These are phyloP conservation scores for Neonectria ditissima DNA, from an alignment of 2,329 filamentous ascomycete species.

Conservation along the genomic window DNA sequence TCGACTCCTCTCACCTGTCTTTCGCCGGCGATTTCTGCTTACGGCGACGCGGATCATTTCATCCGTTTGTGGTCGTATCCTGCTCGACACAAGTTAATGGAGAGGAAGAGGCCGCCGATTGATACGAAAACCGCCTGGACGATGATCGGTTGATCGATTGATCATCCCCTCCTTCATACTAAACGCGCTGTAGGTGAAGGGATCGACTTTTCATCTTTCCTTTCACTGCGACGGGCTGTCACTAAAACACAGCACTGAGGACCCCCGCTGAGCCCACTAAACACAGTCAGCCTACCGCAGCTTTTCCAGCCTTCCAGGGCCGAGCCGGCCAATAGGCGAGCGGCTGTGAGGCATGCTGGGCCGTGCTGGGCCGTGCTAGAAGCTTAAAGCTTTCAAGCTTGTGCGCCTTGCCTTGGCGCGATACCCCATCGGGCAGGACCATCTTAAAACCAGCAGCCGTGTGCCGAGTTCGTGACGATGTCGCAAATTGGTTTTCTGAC, in stretches of 20 bases:
- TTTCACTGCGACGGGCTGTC: background rate
- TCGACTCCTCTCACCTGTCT: background rate
- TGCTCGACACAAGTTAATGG: no score
- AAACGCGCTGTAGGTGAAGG: no score
- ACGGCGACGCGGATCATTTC: background rate
- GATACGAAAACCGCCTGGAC: no score
- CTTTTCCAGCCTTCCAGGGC: background rate
- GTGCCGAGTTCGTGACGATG: background rate
- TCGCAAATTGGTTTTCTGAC: background rate
- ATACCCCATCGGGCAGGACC: background rate
- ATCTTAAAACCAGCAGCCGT: background rate
- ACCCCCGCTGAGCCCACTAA: background rate
- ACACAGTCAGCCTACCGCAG: background rate
- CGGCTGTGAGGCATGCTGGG: background rate
- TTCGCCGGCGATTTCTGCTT: background rate
- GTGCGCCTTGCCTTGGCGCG: conserved; percentile 6
- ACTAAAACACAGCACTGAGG: background rate
- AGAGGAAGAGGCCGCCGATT: no score
- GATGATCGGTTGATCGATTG: no score
- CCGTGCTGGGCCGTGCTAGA: background rate
- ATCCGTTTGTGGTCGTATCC: background rate
- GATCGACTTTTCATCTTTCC: no score
- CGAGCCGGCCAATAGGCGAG: background rate
- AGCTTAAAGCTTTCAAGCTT: conserved; percentile 6
- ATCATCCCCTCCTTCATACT: no score